Percentiles rank a stretch among this genome's conserved stretches.
Conservation (phyloP, 768 basidiomycete genomes). For the Artomyces pyxidatus region DNA sequence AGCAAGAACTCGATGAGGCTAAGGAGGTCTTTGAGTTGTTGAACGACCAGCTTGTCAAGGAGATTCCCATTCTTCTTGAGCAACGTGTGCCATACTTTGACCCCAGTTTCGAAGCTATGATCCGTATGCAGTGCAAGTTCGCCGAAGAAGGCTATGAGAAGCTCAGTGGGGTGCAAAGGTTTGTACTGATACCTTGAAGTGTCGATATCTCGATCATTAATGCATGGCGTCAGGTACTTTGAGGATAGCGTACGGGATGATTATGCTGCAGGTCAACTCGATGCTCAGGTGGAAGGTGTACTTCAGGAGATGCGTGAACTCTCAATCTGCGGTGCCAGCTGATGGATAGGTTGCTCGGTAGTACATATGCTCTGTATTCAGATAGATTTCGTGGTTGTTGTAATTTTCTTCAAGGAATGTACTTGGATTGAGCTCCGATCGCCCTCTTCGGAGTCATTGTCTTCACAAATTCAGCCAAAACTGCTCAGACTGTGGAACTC, state of each 20-base stretch:
- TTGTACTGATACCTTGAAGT: no score
- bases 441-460: no score
- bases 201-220: not conserved
- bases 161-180: constrained; percentile 89
- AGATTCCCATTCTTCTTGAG: constrained; percentile 88
- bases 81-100: constrained; percentile 97
- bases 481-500: no score
- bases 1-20: constrained; percentile 92
- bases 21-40: constrained; percentile 91
- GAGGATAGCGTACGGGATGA: constrained; percentile 87
- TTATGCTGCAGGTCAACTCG: constrained; percentile 93
- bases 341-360: constrained; percentile 1
- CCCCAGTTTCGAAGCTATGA: constrained; percentile 98
- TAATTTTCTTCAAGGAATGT: no score
- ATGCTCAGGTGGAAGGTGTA: constrained; percentile 96
- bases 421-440: no score
- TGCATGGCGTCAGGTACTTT: constrained; percentile 56
- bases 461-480: no score
- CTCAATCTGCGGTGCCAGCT: constrained; percentile 75
- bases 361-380: not conserved
- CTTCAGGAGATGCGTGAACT: constrained; percentile 95
- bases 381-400: no score
- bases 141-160: constrained; percentile 98
- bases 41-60: constrained; percentile 85
- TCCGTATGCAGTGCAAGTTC: constrained; percentile 94